Conservation (phyloP, 208 protist species). For the Acanthamoeba culbertsoni region DNA sequence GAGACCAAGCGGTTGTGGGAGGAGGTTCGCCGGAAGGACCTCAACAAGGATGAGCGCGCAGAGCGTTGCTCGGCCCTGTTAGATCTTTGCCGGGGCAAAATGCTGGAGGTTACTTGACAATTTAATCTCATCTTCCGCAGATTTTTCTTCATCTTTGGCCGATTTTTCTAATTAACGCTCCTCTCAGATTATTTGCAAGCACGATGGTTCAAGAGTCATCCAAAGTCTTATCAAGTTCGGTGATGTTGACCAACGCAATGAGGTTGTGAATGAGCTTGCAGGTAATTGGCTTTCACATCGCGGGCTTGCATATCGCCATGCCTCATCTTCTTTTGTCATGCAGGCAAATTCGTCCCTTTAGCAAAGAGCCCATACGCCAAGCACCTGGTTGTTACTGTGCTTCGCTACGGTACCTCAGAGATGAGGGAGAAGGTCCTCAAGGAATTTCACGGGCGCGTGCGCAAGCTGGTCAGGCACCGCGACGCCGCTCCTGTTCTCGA, state of each 20-base stretch:
- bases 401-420: not conserved
- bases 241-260: not conserved
- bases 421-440: slow-evolving; percentile 2
- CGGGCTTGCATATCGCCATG: not conserved
- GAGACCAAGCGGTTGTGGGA: slow-evolving; percentile 53
- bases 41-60: not conserved
- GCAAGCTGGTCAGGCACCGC: slow-evolving; percentile 18
- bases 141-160: not conserved
- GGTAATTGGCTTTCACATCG: not conserved
- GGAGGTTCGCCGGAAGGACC: not conserved
- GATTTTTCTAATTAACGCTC: not conserved
- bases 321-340: not conserved
- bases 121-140: not conserved
- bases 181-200: slow-evolving; percentile 53
- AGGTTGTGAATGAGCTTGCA: not conserved
- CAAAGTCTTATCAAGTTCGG: slow-evolving; percentile 37
- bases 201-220: slow-evolving; percentile 35
- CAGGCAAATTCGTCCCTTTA: slow-evolving; percentile 2
- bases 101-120: slow-evolving; percentile 7
- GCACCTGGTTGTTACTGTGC: slow-evolving; percentile 12
- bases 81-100: not conserved
- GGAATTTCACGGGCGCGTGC: slow-evolving; percentile 32
- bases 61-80: not conserved
- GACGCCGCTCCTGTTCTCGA: slow-evolving; percentile 9
- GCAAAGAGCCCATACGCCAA: slow-evolving; percentile 33